phyloP scores from a whole-genome alignment of 306 rosid genomes.

The Begonia masoniana region DNA sequence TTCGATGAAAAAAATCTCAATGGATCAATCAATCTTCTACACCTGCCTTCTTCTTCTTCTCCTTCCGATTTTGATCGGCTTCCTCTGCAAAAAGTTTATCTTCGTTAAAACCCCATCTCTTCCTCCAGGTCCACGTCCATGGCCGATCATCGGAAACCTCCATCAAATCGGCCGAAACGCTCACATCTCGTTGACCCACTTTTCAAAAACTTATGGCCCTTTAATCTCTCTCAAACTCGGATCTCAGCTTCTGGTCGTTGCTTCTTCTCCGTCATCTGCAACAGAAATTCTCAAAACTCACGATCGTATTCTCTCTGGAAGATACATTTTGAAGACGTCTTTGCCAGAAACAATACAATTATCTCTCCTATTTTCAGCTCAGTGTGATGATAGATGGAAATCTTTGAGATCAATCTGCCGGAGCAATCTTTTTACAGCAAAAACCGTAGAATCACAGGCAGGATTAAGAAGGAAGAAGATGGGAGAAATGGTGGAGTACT shows the following conservation, averaged over 20 bases:
- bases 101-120: conserved; percentile 2
- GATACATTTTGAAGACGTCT: conserved; percentile 1
- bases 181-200: not conserved
- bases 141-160: conserved; percentile 8
- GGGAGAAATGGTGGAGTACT: conserved; percentile 4
- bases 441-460: conserved; percentile 2
- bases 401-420: conserved; percentile 5
- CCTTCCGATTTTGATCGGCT: too few relatives aligned
- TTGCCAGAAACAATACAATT: not conserved
- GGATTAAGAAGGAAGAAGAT: conserved; percentile 5
- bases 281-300: conserved; percentile 10
- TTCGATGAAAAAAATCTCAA: too few relatives aligned
- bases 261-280: conserved; percentile 9
- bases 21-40: too few relatives aligned
- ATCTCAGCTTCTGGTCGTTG: conserved; percentile 4
- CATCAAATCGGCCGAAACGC: not conserved
- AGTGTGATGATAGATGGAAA: conserved; percentile 7
- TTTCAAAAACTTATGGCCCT: conserved; percentile 7
- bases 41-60: too few relatives aligned
- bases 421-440: conserved; percentile 1
- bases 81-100: too few relatives aligned
- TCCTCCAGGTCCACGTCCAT: conserved; percentile 4
- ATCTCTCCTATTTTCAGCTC: not conserved
- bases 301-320: conserved; percentile 3
- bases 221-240: conserved; percentile 12